A percentile compares a stretch with the other conserved stretches of the same genome.
These are phyloP conservation scores for Bipolaris oryzae DNA, from an alignment of 2,329 filamentous ascomycete species.

Conservation along the genomic window DNA sequence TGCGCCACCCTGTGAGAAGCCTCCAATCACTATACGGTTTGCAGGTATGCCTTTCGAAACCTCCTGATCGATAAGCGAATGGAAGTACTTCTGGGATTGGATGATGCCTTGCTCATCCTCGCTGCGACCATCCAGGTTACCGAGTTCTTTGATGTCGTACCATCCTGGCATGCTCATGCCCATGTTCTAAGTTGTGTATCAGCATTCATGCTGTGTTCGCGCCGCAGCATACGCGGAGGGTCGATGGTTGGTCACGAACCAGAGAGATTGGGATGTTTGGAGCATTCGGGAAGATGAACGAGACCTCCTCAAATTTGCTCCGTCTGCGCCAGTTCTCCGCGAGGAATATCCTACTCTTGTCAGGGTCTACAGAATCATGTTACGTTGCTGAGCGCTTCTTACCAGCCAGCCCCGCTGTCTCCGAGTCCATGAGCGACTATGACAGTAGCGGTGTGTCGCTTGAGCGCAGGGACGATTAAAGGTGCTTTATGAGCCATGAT, in stretches of 20 bases:
- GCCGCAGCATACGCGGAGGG: background rate
- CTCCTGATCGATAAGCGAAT: constrained; percentile 78
- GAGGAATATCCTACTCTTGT: constrained; percentile 65
- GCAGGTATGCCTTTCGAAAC: constrained; percentile 80
- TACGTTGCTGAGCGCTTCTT: constrained; percentile 25
- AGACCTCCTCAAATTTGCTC: constrained; percentile 82
- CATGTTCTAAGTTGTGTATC: constrained; percentile 61
- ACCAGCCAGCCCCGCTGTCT: constrained; percentile 79
- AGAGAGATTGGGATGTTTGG: constrained; percentile 85
- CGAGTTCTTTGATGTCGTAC: constrained; percentile 72
- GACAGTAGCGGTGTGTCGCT: constrained; percentile 88
- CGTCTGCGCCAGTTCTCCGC: constrained; percentile 87
- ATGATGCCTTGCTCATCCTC: constrained; percentile 78
- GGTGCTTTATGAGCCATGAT: constrained; percentile 51
- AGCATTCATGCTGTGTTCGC: constrained; percentile 1
- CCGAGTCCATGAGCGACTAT: constrained; percentile 94
- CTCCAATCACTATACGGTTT: constrained; percentile 82
- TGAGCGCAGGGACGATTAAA: constrained; percentile 77
- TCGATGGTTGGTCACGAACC: constrained; percentile 55
- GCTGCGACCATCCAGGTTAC: constrained; percentile 51
- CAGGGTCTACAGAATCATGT: constrained; percentile 13
- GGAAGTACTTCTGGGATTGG: constrained; percentile 74
- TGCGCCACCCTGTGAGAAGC: constrained; percentile 86
- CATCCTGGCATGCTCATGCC: constrained; percentile 85
- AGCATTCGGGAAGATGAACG: constrained; percentile 93